Conservation (phyloP, 2,329 filamentous ascomycete genomes). For the Ceratocystis huliohia region DNA sequence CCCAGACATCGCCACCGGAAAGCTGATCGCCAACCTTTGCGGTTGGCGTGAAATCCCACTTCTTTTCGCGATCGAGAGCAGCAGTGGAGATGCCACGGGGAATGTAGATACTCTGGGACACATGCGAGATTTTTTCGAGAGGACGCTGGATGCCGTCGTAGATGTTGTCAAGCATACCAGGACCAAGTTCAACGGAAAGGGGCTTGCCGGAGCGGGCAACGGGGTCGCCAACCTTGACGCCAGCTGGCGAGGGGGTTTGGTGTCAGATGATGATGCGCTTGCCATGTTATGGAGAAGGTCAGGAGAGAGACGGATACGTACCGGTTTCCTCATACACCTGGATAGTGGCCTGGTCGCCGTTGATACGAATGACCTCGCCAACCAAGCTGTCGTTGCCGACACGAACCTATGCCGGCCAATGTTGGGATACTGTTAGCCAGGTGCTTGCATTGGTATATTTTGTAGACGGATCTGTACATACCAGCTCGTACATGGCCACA, state of each 20-base stretch:
- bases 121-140: constrained; percentile 66
- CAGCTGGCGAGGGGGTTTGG: constrained; percentile 43
- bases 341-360: constrained; percentile 86
- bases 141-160: constrained; percentile 98
- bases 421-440: not conserved
- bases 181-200: constrained; percentile 90
- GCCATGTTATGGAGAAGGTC: not conserved
- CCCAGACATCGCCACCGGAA: constrained; percentile 91
- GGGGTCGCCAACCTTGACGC: constrained; percentile 90
- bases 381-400: constrained; percentile 86
- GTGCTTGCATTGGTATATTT: not conserved
- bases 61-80: constrained; percentile 77
- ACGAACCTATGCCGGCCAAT: constrained; percentile 48
- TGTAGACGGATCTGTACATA: constrained; percentile 33
- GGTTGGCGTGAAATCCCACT: constrained; percentile 89
- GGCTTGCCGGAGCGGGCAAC: constrained; percentile 86
- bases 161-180: constrained; percentile 95
- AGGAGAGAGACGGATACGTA: constrained; percentile 35
- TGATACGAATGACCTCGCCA: constrained; percentile 97
- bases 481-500: constrained; percentile 99
- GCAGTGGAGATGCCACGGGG: constrained; percentile 84
- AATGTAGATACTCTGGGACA: constrained; percentile 86
- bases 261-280: not conserved
- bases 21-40: constrained; percentile 96
- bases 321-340: constrained; percentile 99